phyloP scores from a whole-genome alignment of 2,329 filamentous ascomycete genomes.

The Ophiostoma montium region DNA sequence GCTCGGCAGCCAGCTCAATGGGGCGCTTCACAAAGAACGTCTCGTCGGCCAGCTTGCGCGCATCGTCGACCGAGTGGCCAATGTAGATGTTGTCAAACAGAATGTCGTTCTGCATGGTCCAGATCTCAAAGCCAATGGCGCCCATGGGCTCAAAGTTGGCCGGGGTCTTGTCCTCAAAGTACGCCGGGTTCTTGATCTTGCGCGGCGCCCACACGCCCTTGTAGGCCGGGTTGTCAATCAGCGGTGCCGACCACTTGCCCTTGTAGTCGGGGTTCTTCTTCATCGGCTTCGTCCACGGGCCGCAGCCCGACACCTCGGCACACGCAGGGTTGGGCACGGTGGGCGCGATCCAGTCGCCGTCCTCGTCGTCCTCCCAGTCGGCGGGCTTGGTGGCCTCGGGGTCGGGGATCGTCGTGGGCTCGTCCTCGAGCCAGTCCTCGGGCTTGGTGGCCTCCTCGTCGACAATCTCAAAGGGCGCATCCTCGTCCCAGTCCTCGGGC shows the following conservation, averaged over 20 bases:
- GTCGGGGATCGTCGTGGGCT: slow-evolving; percentile 71
- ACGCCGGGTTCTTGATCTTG: slow-evolving; percentile 95
- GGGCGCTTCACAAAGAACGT: slow-evolving; percentile 81
- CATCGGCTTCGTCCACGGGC: slow-evolving; percentile 80
- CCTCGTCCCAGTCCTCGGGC: slow-evolving; percentile 98
- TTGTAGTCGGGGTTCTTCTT: slow-evolving; percentile 95
- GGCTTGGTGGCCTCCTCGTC: slow-evolving; percentile 86
- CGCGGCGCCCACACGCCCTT: slow-evolving; percentile 89
- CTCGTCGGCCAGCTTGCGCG: slow-evolving; percentile 75
- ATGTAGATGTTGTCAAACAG: slow-evolving; percentile 99
- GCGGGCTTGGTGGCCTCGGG: slow-evolving; percentile 95
- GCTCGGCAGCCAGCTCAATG: slow-evolving; percentile 67
- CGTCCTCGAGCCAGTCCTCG: slow-evolving; percentile 90
- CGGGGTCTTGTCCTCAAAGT: slow-evolving; percentile 93
- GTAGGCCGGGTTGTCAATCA: slow-evolving; percentile 95
- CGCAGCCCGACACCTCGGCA: slow-evolving; percentile 81
- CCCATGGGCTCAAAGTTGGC: slow-evolving; percentile 97
- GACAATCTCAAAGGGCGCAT: slow-evolving; percentile 89
- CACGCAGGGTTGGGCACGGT: slow-evolving; percentile 94
- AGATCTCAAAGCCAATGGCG: slow-evolving; percentile 97
- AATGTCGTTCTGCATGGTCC: slow-evolving; percentile 99
- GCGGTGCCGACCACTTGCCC: slow-evolving; percentile 92
- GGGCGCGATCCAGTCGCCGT: slow-evolving; percentile 90
- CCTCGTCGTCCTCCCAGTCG: slow-evolving; percentile 99
- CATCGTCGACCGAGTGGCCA: slow-evolving; percentile 89